A percentile compares a stretch with the other conserved stretches of the same genome.
Evolutionary conservation across 2,329 filamentous ascomycete genomes (phyloP).

Genomic region (Trichoderma koningii): DNA sequence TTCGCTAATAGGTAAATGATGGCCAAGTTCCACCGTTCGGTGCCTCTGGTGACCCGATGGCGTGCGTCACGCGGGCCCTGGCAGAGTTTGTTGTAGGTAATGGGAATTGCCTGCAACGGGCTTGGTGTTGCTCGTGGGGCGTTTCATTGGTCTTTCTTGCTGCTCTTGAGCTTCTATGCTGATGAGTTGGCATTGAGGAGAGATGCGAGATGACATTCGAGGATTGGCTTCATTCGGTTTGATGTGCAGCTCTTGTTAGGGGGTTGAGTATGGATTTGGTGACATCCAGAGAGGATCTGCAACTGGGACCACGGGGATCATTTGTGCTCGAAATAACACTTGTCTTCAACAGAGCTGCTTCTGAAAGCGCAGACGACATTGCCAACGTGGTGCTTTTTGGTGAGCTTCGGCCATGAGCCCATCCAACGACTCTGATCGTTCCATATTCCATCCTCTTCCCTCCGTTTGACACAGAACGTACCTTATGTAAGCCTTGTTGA

Average conservation of each 20-base stretch:
- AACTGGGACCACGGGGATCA: no score
- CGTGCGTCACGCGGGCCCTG: slow-evolving; percentile 26
- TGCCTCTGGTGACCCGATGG: slow-evolving; percentile 26
- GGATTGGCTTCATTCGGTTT: no score
- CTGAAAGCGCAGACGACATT: no score
- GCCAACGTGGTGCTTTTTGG: no score
- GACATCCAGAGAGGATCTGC: no score
- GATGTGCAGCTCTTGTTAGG: no score
- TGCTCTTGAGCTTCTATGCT: not conserved
- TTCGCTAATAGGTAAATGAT: not conserved
- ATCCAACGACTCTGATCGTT: not conserved
- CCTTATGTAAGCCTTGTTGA: not conserved
- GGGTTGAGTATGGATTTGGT: no score
- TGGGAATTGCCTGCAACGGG: slow-evolving; percentile 16
- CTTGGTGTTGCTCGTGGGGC: not conserved
- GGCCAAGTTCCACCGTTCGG: not conserved
- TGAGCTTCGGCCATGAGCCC: not conserved
- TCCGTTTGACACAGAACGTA: not conserved
- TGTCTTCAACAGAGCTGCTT: no score
- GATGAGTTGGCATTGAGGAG: not conserved
- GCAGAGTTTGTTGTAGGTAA: slow-evolving; percentile 28
- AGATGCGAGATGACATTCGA: no score
- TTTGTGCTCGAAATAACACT: no score
- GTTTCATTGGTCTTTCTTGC: not conserved
- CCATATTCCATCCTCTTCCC: not conserved